These are phyloP conservation scores for Malbranchea zuffiana DNA, from an alignment of 2,329 filamentous ascomycete genomes.

Conservation along the genomic window DNA sequence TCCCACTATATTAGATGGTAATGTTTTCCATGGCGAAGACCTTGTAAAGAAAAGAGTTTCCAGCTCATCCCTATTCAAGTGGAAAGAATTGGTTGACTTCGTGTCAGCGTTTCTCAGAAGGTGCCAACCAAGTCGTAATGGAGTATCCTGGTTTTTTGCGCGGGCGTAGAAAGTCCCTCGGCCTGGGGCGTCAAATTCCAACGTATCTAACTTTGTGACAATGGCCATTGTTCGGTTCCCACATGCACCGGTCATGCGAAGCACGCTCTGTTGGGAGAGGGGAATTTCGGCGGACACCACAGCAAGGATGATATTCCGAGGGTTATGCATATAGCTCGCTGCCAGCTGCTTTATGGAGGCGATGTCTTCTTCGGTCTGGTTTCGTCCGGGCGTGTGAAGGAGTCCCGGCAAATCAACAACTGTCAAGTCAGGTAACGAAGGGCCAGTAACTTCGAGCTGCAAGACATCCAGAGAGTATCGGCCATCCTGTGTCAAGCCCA, in stretches of 20 bases:
- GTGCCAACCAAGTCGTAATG: slow-evolving; percentile 41
- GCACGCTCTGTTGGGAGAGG: slow-evolving; percentile 32
- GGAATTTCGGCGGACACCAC: slow-evolving; percentile 38
- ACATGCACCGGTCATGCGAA: slow-evolving; percentile 27
- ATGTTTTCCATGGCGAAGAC: slow-evolving; percentile 18
- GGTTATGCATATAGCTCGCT: slow-evolving; percentile 31
- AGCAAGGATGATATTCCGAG: slow-evolving; percentile 38
- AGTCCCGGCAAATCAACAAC: slow-evolving; percentile 53
- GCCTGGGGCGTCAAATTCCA: slow-evolving; percentile 26
- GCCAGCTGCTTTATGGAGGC: slow-evolving; percentile 42
- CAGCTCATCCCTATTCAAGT: slow-evolving; percentile 19
- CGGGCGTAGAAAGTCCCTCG: slow-evolving; percentile 29
- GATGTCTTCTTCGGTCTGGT: slow-evolving; percentile 45
- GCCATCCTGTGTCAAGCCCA: slow-evolving; percentile 18
- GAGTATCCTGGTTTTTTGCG: slow-evolving; percentile 32
- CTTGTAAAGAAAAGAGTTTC: slow-evolving; percentile 27
- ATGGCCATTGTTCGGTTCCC: slow-evolving; percentile 34
- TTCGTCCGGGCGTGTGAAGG: slow-evolving; percentile 43
- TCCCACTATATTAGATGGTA: slow-evolving; percentile 22
- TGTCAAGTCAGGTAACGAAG: slow-evolving; percentile 49
- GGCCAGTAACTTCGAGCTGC: slow-evolving; percentile 49
- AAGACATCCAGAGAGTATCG: slow-evolving; percentile 39
- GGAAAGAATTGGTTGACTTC: slow-evolving; percentile 21
- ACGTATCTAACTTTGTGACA: slow-evolving; percentile 39
- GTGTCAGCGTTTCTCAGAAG: slow-evolving; percentile 37